Base-by-base conservation (phyloP, 345 rosid genomes). In the Citrus mangshanensis region DNA sequence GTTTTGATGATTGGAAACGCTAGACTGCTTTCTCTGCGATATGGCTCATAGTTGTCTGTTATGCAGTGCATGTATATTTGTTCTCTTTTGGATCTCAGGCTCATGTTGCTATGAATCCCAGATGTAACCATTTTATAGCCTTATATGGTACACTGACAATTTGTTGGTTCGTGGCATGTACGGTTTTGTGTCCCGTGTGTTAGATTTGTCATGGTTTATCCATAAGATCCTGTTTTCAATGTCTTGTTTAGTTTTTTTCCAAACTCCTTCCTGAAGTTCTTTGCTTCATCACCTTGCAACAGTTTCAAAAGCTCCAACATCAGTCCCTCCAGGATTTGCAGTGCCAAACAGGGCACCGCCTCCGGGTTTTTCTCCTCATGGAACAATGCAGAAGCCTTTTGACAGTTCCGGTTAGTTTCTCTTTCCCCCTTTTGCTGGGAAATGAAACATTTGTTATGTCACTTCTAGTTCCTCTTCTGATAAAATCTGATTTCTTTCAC, bases 251-350 rank as follows among this genome's bases (percentile, higher is more conserved):
- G 51, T 55, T 21, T 16, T 32, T 32, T 59, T 9, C 3, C 28
- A 27, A 34, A 68, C 19, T 9, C 34, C 55, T n/a, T 54, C 51
- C 61, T 75, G 14, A 63, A 49, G 9, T 21, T 69, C 14, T 68
- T 51, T 75, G 38, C 40, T 37, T 21, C 59, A 25, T 38, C 61
- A 22, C 35, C 34, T 77, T 76, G 54, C 24, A 76, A 73, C 81
- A 83, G 87, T 77, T 84, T 80, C 91, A 62, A 85, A 89, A 79
- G 68, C 81, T 80, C 87, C 84, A 71, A 77, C 84, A 74, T 84
- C 89, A 22, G 83, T 83, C 8, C 92, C 92, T 19, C 92, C 91
- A 77, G 94, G 92, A 61, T 91, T 89, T 69, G 71, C 86, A 25
- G 85, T 78, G 68, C 90, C 89, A 54, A 85, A 77, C 77, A 84